These are phyloP conservation scores for Platanthera guangdongensis DNA, from an alignment of 106 monocot species.

Conservation along the genomic window DNA sequence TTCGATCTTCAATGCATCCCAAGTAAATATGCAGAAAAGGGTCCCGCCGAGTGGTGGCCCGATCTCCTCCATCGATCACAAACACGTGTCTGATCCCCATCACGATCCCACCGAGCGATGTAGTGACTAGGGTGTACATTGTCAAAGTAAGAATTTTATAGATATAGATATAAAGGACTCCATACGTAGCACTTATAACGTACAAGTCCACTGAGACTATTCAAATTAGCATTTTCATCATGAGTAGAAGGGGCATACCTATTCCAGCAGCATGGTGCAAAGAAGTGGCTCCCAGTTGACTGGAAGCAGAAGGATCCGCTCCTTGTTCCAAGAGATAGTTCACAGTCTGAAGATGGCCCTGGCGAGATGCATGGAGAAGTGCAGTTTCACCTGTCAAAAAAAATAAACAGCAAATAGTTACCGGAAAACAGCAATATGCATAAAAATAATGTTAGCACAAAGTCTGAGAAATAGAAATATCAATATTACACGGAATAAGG, in stretches of 20 bases:
- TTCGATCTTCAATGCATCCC: too few species aligned
- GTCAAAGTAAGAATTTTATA: background rate
- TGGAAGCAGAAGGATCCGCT: constrained; percentile 66
- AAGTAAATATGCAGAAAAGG: too few species aligned
- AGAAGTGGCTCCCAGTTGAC: constrained; percentile 68
- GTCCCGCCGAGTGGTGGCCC: too few species aligned
- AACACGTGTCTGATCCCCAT: too few species aligned
- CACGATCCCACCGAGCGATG: too few species aligned
- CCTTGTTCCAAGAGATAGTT: constrained; percentile 76
- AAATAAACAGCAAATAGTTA: constrained; percentile 7
- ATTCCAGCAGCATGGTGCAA: constrained; percentile 93
- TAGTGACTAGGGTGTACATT: background rate
- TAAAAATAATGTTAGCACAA: background rate
- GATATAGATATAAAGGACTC: background rate
- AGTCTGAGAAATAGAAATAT: background rate
- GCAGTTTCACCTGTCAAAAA: constrained; percentile 83
- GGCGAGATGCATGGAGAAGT: constrained; percentile 80
- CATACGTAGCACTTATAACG: background rate
- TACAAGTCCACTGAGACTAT: background rate
- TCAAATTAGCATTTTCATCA: background rate
- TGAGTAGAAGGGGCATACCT: constrained; percentile 27
- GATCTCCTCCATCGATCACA: too few species aligned
- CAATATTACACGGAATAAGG: background rate
- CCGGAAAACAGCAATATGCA: background rate
- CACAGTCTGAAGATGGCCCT: constrained; percentile 55